Conservation (phyloP, 805 yeast species). For the Saturnispora dispora region DNA sequence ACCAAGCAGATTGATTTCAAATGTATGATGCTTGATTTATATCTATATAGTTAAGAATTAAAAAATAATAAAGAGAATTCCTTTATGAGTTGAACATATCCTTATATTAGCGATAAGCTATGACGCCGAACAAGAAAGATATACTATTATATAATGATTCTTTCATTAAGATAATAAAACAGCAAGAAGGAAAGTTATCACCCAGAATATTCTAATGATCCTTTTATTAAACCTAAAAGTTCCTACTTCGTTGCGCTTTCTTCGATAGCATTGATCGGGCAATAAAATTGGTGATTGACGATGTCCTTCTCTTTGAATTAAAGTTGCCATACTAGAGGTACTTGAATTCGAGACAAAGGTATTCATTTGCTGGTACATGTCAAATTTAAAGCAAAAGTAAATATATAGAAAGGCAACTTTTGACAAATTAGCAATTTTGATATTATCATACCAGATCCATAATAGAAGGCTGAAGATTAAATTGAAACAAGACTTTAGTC, state of each 20-base stretch:
- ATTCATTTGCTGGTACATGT: neutral
- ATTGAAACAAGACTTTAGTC: neutral
- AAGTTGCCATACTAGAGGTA: neutral
- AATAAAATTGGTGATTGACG: neutral
- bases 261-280: neutral
- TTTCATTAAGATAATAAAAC: neutral
- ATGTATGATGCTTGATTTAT: slow-evolving; percentile 1
- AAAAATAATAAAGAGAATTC: neutral
- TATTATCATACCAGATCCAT: neutral
- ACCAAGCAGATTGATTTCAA: slow-evolving; percentile 60
- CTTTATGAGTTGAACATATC: neutral
- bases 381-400: neutral
- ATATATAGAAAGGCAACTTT: neutral
- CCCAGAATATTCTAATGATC: neutral
- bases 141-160: neutral
- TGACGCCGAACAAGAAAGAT: neutral
- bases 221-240: neutral
- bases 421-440: neutral
- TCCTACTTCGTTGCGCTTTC: neutral
- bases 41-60: neutral
- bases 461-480: neutral
- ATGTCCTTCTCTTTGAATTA: neutral
- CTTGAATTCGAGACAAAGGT: neutral
- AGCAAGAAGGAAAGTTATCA: neutral
- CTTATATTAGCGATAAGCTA: neutral